These are phyloP conservation scores for Fusarium coicis DNA, from an alignment of 2,329 filamentous ascomycete species.

Conservation along the genomic window DNA sequence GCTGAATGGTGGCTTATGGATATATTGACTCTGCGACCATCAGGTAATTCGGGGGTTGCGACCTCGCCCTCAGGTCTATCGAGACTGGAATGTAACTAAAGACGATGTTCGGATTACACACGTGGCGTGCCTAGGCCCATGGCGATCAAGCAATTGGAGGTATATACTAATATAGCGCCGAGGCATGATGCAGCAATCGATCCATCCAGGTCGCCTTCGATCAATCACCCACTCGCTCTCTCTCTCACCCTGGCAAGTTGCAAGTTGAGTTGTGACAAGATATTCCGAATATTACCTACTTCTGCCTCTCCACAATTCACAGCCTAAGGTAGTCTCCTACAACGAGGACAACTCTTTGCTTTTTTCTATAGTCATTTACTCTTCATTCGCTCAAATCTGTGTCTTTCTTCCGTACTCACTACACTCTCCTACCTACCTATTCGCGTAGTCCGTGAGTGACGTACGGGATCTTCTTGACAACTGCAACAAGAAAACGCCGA, in stretches of 20 bases:
- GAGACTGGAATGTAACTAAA: conserved; percentile 14
- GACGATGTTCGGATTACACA: conserved; percentile 12
- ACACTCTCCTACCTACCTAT: neutral
- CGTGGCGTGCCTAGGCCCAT: conserved; percentile 11
- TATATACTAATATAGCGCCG: neutral
- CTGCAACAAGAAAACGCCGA: neutral
- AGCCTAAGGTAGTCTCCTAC: neutral
- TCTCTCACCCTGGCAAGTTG: neutral
- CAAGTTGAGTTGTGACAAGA: neutral
- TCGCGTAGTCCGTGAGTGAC: conserved; percentile 3
- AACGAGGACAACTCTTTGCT: neutral
- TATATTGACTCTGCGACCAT: neutral
- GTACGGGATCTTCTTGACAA: neutral
- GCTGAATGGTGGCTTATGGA: neutral
- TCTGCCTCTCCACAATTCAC: conserved; percentile 13
- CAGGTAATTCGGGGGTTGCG: neutral
- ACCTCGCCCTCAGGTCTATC: neutral
- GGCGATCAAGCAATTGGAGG: neutral
- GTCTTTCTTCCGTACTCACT: neutral
- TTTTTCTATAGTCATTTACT: neutral
- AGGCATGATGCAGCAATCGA: conserved; percentile 3
- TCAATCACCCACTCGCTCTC: neutral
- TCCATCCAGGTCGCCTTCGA: neutral
- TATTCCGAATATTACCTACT: neutral
- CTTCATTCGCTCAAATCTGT: neutral